Evolutionary conservation across 805 yeast species (phyloP).

Genomic region (Myxozyma lipomycoides): DNA sequence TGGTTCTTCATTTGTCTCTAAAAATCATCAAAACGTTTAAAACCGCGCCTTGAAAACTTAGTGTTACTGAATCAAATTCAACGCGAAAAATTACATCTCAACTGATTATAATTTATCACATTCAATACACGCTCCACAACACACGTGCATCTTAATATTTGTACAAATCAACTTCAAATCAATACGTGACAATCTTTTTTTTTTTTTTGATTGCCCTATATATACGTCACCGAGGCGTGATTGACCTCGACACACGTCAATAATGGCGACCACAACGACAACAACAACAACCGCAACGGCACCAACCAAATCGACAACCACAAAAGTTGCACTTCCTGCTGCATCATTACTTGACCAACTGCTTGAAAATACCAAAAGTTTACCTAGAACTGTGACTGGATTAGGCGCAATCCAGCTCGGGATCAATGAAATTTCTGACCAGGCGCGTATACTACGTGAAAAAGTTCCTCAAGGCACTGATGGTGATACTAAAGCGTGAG

Average conservation of each 20-base stretch:
- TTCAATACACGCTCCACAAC: too few species aligned
- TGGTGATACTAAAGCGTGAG: conserved; percentile 40
- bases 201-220: too few species aligned
- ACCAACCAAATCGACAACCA: neutral
- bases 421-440: conserved; percentile 68
- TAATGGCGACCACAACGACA: neutral
- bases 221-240: too few species aligned
- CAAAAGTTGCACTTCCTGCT: conserved; percentile 13
- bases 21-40: too few species aligned
- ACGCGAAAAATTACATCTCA: too few species aligned
- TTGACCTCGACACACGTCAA: neutral
- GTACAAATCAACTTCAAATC: too few species aligned
- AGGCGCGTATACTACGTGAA: conserved; percentile 56
- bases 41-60: too few species aligned
- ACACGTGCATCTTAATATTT: too few species aligned
- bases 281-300: neutral
- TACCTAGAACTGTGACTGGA: conserved; percentile 27
- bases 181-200: too few species aligned
- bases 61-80: too few species aligned
- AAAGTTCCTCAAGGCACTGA: conserved; percentile 37
- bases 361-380: conserved; percentile 23
- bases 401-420: conserved; percentile 79
- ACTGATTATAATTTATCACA: too few species aligned
- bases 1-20: too few species aligned
- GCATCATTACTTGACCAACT: conserved; percentile 26